A percentile compares a stretch with the other conserved stretches of the same genome.
These are phyloP conservation scores for Rosa persica DNA, from an alignment of 306 rosid species.

Conservation along the genomic window DNA sequence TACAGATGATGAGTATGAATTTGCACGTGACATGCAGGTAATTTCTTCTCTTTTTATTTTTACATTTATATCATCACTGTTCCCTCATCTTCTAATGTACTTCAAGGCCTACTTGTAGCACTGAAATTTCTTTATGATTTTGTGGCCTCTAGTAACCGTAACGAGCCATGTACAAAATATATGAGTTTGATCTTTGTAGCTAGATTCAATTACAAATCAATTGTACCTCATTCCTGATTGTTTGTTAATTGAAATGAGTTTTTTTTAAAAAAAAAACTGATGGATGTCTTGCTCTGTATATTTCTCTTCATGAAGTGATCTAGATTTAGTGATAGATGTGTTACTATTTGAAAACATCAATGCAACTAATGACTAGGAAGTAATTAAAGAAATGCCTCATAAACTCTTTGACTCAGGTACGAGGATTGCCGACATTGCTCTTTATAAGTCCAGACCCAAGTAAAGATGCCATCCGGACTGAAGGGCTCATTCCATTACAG, in stretches of 20 bases:
- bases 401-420: constrained; percentile 47
- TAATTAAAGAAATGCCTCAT: background rate
- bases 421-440: constrained; percentile 83
- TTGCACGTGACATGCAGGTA: constrained; percentile 95
- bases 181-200: background rate
- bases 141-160: background rate
- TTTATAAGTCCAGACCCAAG: constrained; percentile 80
- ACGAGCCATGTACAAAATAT: background rate
- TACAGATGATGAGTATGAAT: constrained; percentile 87
- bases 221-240: background rate
- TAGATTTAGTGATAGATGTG: background rate
- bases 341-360: background rate
- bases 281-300: constrained; percentile 12
- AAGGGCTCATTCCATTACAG: constrained; percentile 89
- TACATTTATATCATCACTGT: background rate
- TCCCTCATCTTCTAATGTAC: background rate
- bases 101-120: background rate
- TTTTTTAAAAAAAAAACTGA: background rate
- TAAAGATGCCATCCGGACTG: constrained; percentile 86
- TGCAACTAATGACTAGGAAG: background rate
- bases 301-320: background rate
- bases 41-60: background rate
- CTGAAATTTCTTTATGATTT: constrained; percentile 6
- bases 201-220: background rate
- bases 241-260: too few species aligned